Base-by-base conservation (phyloP, 169 alveolate genomes). In the Eimeria acervulina region DNA sequence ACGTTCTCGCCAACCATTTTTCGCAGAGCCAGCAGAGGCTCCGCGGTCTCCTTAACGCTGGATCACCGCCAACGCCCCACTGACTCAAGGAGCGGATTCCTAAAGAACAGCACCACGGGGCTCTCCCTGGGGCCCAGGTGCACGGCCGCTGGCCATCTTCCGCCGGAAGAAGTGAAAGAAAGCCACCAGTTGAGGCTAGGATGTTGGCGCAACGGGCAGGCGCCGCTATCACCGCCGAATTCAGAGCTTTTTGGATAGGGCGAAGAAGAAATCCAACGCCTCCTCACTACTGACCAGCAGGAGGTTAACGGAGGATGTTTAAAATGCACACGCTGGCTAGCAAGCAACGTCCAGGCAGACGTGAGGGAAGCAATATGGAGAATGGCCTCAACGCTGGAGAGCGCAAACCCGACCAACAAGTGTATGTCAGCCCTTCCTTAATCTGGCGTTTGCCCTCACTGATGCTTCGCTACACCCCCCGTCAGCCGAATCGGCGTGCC, bases 81-180 rank as follows among this genome's bases (percentile, higher is more conserved):
- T 36, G 38, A 26, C 33, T 19, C 28, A 26, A 70, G 47, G 51
- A 44, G 93, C 93, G 26, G 93, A 33, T 87, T 31, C 63, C 80
- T 87, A 87, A 23, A 59, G 93, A 23, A 61, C 72, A 70, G 93
- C 83, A 28, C 93, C 93, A 87, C 93, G 93, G 93, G 93, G 93
- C 21, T 68, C 93, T 87, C 83, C 93, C 81, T 87, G 93, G 59
- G 93, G 74, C 66, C 70, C 93, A 59, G 93, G 72, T 44, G 74
- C 81, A 52, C 78, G 93, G 93, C 93, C 83, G 78, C 78, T 61
- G 93, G 83, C 78, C 93, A 87, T 87, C 93, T 87, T 87, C 93
- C 78, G 80, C 81, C 83, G 59, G 93, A 87, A 52, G 91, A 81
- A 47, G 90, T 33, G 19, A 52, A 52, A 44, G 51, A n/a, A 44